A percentile compares a stretch with the other conserved stretches of the same genome.
Evolutionary conservation across 345 rosid genomes (phyloP).

Genomic region (Pistacia vera): DNA sequence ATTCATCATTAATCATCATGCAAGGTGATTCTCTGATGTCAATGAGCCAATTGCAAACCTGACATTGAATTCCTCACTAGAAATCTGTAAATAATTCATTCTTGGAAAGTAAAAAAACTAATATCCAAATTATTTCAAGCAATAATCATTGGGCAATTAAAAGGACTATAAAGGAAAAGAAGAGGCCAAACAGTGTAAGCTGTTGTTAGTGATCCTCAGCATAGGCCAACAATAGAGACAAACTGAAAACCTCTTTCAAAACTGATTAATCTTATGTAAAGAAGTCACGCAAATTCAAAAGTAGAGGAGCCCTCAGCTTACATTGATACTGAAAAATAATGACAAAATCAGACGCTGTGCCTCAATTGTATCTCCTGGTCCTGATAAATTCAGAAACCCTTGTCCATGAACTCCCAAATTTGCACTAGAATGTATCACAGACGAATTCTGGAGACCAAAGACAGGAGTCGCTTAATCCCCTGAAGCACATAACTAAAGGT

Average conservation of each 20-base stretch:
- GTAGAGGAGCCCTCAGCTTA: constrained; percentile 39
- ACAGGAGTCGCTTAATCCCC: neutral
- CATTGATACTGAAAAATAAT: constrained; percentile 57
- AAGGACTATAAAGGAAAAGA: too few relatives aligned
- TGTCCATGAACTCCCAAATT: constrained; percentile 78
- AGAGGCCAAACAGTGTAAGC: too few relatives aligned
- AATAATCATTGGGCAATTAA: too few relatives aligned
- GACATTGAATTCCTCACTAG: neutral
- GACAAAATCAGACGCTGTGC: constrained; percentile 66
- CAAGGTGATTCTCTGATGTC: neutral
- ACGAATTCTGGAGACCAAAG: constrained; percentile 50
- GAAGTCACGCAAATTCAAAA: constrained; percentile 1
- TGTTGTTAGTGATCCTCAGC: too few relatives aligned
- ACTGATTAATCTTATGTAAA: neutral
- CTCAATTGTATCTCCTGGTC: constrained; percentile 66
- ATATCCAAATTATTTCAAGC: neutral
- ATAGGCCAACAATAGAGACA: neutral
- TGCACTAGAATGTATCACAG: constrained; percentile 72
- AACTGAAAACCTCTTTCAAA: constrained; percentile 1
- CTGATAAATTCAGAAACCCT: constrained; percentile 68
- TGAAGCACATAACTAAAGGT: constrained; percentile 14
- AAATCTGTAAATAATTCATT: neutral
- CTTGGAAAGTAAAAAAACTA: neutral
- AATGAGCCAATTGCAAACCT: neutral
- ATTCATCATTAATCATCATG: neutral